A percentile compares a stretch with the other conserved stretches of the same genome.
Conservation (phyloP, 139 green algal species). For the Raphidocelis subcapitata region DNA sequence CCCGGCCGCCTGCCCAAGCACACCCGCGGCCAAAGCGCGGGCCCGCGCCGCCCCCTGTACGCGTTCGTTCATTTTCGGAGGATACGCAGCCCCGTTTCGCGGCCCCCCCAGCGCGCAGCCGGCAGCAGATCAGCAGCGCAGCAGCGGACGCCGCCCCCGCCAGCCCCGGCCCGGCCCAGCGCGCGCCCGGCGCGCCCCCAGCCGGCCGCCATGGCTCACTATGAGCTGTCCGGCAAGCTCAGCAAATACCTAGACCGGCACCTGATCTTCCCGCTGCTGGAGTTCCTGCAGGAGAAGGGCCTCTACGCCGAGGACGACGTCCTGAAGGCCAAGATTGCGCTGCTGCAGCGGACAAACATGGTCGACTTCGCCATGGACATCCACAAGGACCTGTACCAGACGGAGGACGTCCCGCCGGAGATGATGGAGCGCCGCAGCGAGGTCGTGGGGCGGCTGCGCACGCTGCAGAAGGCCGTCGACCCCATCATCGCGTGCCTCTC, state of each 20-base stretch:
- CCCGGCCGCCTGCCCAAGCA: too few relatives aligned
- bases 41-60: too few relatives aligned
- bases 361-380: constrained; percentile 98
- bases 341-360: constrained; percentile 98
- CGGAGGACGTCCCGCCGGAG: constrained; percentile 50
- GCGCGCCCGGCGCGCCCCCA: too few relatives aligned
- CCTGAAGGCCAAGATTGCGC: constrained; percentile 90
- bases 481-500: constrained; percentile 91
- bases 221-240: constrained; percentile 73
- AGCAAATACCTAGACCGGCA: constrained; percentile 85
- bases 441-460: constrained; percentile 66
- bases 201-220: constrained; percentile 33
- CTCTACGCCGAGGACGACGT: constrained; percentile 89
- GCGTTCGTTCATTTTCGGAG: too few relatives aligned
- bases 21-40: too few relatives aligned
- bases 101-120: too few relatives aligned
- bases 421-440: constrained; percentile 61
- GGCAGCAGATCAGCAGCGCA: too few relatives aligned
- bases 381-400: constrained; percentile 82
- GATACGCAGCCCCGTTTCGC: too few relatives aligned
- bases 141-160: too few relatives aligned
- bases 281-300: constrained; percentile 88
- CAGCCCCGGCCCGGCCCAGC: too few relatives aligned
- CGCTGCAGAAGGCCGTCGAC: constrained; percentile 77
- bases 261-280: constrained; percentile 94